Base-by-base conservation (phyloP, 2,329 filamentous ascomycete genomes). In the Dactylellina sp. region DNA sequence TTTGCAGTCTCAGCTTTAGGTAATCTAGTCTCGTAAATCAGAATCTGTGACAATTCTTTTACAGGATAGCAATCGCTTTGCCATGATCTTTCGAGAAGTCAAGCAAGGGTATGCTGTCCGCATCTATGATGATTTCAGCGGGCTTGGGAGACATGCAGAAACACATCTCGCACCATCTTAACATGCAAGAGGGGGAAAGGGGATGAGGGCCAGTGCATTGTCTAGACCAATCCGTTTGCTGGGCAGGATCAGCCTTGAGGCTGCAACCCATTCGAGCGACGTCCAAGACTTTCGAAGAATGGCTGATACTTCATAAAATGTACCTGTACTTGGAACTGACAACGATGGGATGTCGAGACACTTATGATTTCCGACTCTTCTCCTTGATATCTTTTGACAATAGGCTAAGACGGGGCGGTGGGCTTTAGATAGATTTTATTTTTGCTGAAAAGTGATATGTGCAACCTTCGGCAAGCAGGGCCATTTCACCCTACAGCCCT, bases 21-120 rank as follows among this genome's bases (percentile, higher is more conserved):
- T 65, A 65, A 65, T 65, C 61, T 49, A 56, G 46, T 65, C 20
- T 65, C 50, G 61, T 65, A 65, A 56, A n/a, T 24, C 16, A 20
- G 50, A 57, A 46, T 39, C 40, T 37, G 25, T 24, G 24, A 46
- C 24, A 5, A 6, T 47, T 24, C 22, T 35, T 28, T 18, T 42
- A 52, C 40, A 46, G 32, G 18, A 60, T 7, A 11, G 20, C 16
- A 9, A 12, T 20, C 9, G 49, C 22, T 5, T 47, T 6, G 11
- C 3, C 39, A 3, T 42, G 44, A 47, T 5, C 12, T 47, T 47
- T 24, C 18, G 28, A 47, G n/a, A 47, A 47, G 44, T 47, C 20
- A 47, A 16, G 18, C 44, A 20, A 47, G 44, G 44, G 44, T 47
- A 18, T 47, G 18, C 44, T 22, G 12, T 18, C n/a, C 4, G 12